A percentile compares a stretch with the other conserved stretches of the same genome.
Evolutionary conservation across 352 stramenopile genomes (phyloP).

Genomic region (Globisporangium uncinulatum): DNA sequence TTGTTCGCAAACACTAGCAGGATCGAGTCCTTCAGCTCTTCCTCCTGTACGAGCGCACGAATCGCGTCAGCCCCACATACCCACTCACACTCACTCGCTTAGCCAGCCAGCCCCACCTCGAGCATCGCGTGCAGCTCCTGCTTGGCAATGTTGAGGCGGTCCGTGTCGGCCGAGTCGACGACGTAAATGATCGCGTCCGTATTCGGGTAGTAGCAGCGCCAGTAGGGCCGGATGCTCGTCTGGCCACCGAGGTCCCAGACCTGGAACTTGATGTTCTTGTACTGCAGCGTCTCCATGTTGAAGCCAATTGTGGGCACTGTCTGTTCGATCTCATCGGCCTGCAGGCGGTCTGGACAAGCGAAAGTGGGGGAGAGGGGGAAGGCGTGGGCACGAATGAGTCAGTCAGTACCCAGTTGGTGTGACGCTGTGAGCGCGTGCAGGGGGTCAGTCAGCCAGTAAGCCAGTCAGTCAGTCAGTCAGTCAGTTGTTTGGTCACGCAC

Average conservation of each 20-base stretch:
- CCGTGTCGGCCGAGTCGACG: conserved; percentile 94
- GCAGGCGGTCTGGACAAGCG: conserved; percentile 51
- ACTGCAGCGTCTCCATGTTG: conserved; percentile 91
- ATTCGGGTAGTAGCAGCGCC: conserved; percentile 99
- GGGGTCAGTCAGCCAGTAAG: not conserved
- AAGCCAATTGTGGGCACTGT: conserved; percentile 99
- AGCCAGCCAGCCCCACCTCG: conserved; percentile 46
- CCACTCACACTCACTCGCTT: not conserved
- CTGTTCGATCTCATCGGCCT: conserved; percentile 95
- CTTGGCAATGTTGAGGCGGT: conserved; percentile 96
- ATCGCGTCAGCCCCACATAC: not conserved
- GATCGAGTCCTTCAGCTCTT: conserved; percentile 98
- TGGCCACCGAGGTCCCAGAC: conserved; percentile 99
- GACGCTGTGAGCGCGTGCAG: not conserved
- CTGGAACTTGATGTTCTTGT: conserved; percentile 96
- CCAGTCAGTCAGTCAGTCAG: not conserved
- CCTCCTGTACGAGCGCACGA: conserved; percentile 69
- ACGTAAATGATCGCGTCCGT: conserved; percentile 97
- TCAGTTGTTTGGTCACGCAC: conserved; percentile 33
- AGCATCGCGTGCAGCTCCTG: conserved; percentile 98
- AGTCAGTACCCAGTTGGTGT: not conserved
- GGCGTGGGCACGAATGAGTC: not conserved
- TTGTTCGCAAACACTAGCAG: conserved; percentile 99
- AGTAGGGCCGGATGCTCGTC: conserved; percentile 99
- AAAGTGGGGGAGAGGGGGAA: not conserved